These are phyloP conservation scores for Acephala macrosclerotiorum DNA, from an alignment of 2,329 filamentous ascomycete genomes.

Conservation along the genomic window DNA sequence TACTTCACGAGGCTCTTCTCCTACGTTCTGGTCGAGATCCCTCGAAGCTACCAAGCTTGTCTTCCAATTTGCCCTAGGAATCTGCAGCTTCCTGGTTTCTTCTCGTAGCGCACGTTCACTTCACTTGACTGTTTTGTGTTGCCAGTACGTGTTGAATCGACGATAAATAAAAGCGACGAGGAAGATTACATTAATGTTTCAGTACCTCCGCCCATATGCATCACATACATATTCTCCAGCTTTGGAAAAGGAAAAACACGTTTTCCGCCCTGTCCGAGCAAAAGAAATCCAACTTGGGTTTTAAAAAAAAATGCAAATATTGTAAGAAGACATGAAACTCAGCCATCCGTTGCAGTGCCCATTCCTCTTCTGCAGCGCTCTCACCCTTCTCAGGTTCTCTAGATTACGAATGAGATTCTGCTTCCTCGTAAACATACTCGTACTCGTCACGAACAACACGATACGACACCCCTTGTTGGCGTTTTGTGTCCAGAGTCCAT, in stretches of 20 bases:
- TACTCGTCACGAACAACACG: neutral
- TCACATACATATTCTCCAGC: neutral
- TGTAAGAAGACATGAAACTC: neutral
- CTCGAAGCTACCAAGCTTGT: too few relatives aligned
- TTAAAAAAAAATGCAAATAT: neutral
- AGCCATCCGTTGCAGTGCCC: neutral
- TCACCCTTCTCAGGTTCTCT: neutral
- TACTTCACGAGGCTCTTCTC: too few relatives aligned
- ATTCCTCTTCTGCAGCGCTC: neutral
- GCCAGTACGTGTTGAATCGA: too few relatives aligned
- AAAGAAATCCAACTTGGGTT: neutral
- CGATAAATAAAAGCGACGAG: too few relatives aligned
- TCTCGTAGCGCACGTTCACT: too few relatives aligned
- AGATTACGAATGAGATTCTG: neutral
- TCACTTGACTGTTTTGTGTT: too few relatives aligned
- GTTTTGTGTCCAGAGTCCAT: neutral
- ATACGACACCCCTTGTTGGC: neutral
- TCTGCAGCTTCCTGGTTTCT: too few relatives aligned
- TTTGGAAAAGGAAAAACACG: neutral
- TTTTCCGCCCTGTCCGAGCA: neutral
- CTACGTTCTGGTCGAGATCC: too few relatives aligned
- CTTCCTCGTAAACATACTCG: neutral
- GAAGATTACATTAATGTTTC: too few relatives aligned
- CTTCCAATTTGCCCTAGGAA: too few relatives aligned
- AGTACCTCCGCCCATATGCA: too few relatives aligned